Base-by-base conservation (phyloP, 1,139 yeast genomes). In the Saccharomyces hybrid region DNA sequence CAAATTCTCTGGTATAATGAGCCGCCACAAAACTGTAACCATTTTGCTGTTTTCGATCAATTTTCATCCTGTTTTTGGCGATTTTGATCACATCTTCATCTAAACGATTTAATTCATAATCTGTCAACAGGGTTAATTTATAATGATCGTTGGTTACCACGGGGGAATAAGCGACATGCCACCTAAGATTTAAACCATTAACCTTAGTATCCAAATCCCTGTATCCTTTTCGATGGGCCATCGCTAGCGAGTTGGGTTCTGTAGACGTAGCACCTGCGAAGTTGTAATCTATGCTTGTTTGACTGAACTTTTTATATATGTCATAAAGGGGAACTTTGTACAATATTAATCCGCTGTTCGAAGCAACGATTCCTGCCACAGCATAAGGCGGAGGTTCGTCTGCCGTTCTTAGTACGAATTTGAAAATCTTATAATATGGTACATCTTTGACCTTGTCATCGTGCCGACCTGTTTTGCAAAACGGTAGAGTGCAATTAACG, bases 91-190 rank as follows among this genome's bases (percentile, higher is more conserved):
- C 52, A 9, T 51, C 27, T 9, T 50, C 47, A 29, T 57, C 60
- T 13, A 55, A 47, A 25, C 56, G 44, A 14, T 52, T 52, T 2
- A 53, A 48, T 23, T 49, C 55, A 27, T 46, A 46, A 16, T 49
- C 52, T 19, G 52, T 46, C 9, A 58, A 47, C 27, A 58, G 29
- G 9, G 34, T 52, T 19, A 58, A 49, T 23, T 38, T 56, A 44
- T 55, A 58, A 28, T 57, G 60, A 32, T 52, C 57, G 25, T 48
- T 52, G 14, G 48, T 47, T n/a, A 52, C 13, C 2, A 55, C 8
- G 3, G 57, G 54, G n/a, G 52, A 47, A 48, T 28, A 55, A 1
- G 52, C 27, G 3, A 57, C 58, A 46, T 56, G 58, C 60, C 61
- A 58, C 23, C 59, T 50, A n/a, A 57, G 42, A 27, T 47, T 48